A percentile compares a stretch with the other conserved stretches of the same genome.
Evolutionary conservation across 2,329 filamentous ascomycete genomes (phyloP).

Genomic region (Aspergillus sp.): DNA sequence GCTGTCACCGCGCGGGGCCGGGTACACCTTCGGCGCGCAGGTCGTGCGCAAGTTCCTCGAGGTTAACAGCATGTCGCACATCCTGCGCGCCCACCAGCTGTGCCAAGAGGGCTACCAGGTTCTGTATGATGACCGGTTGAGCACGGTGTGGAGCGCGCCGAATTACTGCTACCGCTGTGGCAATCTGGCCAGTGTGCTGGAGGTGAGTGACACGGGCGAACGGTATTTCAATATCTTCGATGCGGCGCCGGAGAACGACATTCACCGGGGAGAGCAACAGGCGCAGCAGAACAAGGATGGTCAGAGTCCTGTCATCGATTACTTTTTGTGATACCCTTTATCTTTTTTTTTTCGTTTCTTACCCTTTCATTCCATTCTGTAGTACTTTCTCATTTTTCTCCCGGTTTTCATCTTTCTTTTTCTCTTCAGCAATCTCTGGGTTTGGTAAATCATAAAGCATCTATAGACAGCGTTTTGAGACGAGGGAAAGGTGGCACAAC

Average conservation of each 20-base stretch:
- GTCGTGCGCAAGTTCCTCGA: constrained; percentile 98
- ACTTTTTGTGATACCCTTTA: constrained; percentile 61
- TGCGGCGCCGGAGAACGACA: constrained; percentile 87
- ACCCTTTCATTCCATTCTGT: neutral
- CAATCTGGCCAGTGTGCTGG: constrained; percentile 94
- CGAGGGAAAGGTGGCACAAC: neutral
- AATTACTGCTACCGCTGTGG: constrained; percentile 96
- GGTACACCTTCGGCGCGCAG: constrained; percentile 96
- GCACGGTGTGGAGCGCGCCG: constrained; percentile 96
- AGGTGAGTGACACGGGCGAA: constrained; percentile 90
- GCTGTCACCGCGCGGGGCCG: constrained; percentile 85
- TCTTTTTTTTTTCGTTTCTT: constrained; percentile 14
- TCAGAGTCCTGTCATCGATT: constrained; percentile 67
- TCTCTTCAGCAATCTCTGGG: constrained; percentile 16
- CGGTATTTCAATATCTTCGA: constrained; percentile 98
- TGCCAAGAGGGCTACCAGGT: constrained; percentile 98
- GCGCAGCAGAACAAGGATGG: constrained; percentile 66
- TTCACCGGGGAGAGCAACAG: constrained; percentile 77
- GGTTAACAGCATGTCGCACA: constrained; percentile 97
- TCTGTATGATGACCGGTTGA: constrained; percentile 88
- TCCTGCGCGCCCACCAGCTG: constrained; percentile 93
- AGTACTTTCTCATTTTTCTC: constrained; percentile 15
- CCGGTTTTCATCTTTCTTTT: constrained; percentile 9
- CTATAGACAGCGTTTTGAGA: constrained; percentile 21
- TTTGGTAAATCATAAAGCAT: constrained; percentile 26